Evolutionary conservation across 345 rosid genomes (phyloP).

Genomic region (Eucalyptus marginata): DNA sequence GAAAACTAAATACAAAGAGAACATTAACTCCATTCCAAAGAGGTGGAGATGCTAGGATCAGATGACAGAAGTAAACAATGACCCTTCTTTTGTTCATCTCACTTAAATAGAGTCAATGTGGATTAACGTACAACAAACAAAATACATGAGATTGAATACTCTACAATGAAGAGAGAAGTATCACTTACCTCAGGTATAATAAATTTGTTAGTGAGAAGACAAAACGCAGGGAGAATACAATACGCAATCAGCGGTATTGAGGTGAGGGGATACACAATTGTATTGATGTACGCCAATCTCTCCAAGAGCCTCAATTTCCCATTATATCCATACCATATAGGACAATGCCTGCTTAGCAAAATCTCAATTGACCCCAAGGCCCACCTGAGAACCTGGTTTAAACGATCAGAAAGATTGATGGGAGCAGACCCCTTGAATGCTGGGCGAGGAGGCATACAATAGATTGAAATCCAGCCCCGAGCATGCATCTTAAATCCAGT

Average conservation of each 20-base stretch:
- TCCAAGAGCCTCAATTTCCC: slow-evolving; percentile 79
- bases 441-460: slow-evolving; percentile 99
- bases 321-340: slow-evolving; percentile 94
- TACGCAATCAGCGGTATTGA: slow-evolving; percentile 90
- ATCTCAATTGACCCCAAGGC: slow-evolving; percentile 97
- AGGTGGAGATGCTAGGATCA: not conserved
- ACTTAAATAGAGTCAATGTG: not conserved
- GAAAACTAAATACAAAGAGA: not conserved
- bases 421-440: slow-evolving; percentile 99
- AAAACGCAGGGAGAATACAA: slow-evolving; percentile 90
- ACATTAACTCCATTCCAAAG: not conserved
- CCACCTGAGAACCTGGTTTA: slow-evolving; percentile 99
- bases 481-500: slow-evolving; percentile 99
- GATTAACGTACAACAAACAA: not conserved
- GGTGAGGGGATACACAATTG: slow-evolving; percentile 93
- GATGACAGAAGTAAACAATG: not conserved
- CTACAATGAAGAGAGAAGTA: not conserved
- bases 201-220: slow-evolving; percentile 88
- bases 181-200: slow-evolving; percentile 87
- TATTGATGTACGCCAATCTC: slow-evolving; percentile 91
- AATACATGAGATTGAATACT: not conserved
- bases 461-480: slow-evolving; percentile 97
- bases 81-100: not conserved
- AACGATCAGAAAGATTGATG: slow-evolving; percentile 97
- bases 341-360: slow-evolving; percentile 96